These are phyloP conservation scores for Truncatella angustata DNA, from an alignment of 2,329 filamentous ascomycete species.

Conservation along the genomic window DNA sequence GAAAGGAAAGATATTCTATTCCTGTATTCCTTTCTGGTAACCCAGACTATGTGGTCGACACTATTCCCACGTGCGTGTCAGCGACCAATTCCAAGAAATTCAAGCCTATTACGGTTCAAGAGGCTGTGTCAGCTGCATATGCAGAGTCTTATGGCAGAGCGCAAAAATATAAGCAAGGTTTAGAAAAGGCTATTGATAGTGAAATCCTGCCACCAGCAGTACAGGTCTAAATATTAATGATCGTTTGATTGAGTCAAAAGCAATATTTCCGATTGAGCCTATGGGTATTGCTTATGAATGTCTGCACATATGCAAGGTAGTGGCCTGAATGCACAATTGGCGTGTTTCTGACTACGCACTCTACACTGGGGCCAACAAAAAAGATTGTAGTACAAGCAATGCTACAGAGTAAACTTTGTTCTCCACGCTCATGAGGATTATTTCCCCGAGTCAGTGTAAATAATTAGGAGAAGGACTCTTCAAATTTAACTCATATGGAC, in stretches of 20 bases:
- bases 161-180: conserved; percentile 30
- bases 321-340: too few species aligned
- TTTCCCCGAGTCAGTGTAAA: too few species aligned
- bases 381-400: too few species aligned
- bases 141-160: conserved; percentile 29
- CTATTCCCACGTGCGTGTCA: conserved; percentile 29
- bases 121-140: conserved; percentile 30
- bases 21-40: conserved; percentile 57
- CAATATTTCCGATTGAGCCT: neutral
- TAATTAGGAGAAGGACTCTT: too few species aligned
- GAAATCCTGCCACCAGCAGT: neutral
- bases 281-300: too few species aligned
- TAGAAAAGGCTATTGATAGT: conserved; percentile 17
- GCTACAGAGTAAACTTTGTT: too few species aligned
- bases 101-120: conserved; percentile 29
- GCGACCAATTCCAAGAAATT: conserved; percentile 25
- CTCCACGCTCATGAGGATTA: too few species aligned
- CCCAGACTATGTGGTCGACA: conserved; percentile 38
- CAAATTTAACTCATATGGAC: too few species aligned
- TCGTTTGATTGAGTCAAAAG: neutral
- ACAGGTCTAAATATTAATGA: neutral
- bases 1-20: conserved; percentile 52
- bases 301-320: too few species aligned
- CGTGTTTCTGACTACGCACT: too few species aligned
- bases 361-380: too few species aligned